Conservation (phyloP, 1,284 basidiomycete genomes). For the Psilocybe mexicana region DNA sequence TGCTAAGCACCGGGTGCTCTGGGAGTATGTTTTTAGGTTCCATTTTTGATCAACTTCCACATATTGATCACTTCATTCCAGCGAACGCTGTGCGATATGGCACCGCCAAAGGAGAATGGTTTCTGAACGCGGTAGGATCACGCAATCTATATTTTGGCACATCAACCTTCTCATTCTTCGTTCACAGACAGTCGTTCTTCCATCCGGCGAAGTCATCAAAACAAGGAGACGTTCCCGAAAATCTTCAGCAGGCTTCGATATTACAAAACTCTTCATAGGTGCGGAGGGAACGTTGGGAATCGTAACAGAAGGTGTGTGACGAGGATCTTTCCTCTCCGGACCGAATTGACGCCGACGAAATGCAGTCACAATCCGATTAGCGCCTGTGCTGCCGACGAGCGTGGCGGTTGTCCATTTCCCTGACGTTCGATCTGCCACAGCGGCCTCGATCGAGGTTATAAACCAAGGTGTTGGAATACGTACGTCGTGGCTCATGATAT, state of each 20-base stretch:
- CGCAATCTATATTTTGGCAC: constrained; percentile 4
- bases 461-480: constrained; percentile 72
- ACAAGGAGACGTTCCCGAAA: constrained; percentile 86
- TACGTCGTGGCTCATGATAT: constrained; percentile 35
- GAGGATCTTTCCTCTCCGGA: too few species aligned
- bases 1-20: constrained; percentile 85
- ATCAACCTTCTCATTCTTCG: background rate
- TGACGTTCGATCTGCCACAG: constrained; percentile 63
- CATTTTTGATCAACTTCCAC: constrained; percentile 1
- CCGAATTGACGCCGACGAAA: background rate
- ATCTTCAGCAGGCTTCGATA: constrained; percentile 89
- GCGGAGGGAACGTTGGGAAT: constrained; percentile 95
- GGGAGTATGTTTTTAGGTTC: constrained; percentile 53
- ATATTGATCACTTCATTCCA: constrained; percentile 19
- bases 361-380: constrained; percentile 77
- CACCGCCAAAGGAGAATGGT: constrained; percentile 84
- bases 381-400: constrained; percentile 76
- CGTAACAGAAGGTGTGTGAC: constrained; percentile 74
- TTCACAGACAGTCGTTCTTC: constrained; percentile 80
- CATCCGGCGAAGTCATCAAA: constrained; percentile 91
- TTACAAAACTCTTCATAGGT: constrained; percentile 91
- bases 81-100: constrained; percentile 91
- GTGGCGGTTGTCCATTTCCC: constrained; percentile 74
- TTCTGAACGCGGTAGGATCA: constrained; percentile 67
- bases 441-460: constrained; percentile 75